These are phyloP conservation scores for Botrytis sinoallii DNA, from an alignment of 2,329 filamentous ascomycete genomes.

Conservation along the genomic window DNA sequence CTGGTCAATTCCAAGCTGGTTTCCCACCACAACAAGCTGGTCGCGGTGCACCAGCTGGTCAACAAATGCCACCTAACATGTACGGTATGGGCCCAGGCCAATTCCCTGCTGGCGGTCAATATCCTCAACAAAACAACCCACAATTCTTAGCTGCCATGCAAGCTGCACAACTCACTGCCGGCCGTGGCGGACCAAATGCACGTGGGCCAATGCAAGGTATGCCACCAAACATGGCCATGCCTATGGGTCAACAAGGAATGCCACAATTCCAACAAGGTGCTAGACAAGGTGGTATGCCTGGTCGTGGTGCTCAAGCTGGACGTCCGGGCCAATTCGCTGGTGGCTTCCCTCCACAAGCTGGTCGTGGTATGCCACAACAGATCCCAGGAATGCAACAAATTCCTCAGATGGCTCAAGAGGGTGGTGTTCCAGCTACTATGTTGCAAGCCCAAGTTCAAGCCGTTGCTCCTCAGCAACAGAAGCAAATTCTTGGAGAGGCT, in stretches of 20 bases:
- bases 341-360: constrained; percentile 39
- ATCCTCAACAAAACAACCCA: constrained; percentile 75
- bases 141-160: constrained; percentile 76
- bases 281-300: constrained; percentile 45
- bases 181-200: constrained; percentile 41
- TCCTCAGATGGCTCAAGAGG: constrained; percentile 30
- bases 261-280: constrained; percentile 51
- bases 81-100: constrained; percentile 72
- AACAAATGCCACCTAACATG: constrained; percentile 83
- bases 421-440: constrained; percentile 38
- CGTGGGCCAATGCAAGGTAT: constrained; percentile 64
- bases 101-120: constrained; percentile 74
- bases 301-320: constrained; percentile 38
- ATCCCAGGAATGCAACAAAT: constrained; percentile 33
- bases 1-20: constrained; percentile 77
- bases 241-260: constrained; percentile 53
- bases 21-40: constrained; percentile 84
- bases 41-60: constrained; percentile 76
- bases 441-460: constrained; percentile 57
- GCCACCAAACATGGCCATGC: constrained; percentile 66
- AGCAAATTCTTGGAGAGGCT: constrained; percentile 96
- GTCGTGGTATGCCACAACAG: constrained; percentile 39
- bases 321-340: constrained; percentile 39
- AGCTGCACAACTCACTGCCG: constrained; percentile 55
- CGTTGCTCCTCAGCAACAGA: constrained; percentile 72